Conservation (phyloP, 768 basidiomycete genomes). For the Pulveroboletus sp. region DNA sequence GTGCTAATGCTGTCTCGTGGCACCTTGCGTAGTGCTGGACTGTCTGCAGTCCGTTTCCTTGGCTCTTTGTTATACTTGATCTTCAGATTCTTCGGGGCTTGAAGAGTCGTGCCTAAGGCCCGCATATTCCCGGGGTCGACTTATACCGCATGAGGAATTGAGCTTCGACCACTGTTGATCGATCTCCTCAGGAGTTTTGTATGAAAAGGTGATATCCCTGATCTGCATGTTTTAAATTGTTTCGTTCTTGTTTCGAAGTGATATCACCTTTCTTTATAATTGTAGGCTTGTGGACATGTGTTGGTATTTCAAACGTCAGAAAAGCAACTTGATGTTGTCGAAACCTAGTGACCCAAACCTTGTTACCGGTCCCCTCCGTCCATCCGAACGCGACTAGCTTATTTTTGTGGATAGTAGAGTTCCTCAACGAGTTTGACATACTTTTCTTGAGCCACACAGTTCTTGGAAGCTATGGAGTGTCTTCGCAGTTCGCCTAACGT, state of each 20-base stretch:
- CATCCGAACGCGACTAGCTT: not conserved
- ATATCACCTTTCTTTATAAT: not conserved
- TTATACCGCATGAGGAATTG: slow-evolving; percentile 6
- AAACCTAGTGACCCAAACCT: not conserved
- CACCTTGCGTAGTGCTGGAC: slow-evolving; percentile 51
- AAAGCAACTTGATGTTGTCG: slow-evolving; percentile 10
- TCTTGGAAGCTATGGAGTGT: not conserved
- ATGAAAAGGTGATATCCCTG: slow-evolving; percentile 2
- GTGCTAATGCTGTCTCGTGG: slow-evolving; percentile 3
- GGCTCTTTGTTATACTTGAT: slow-evolving; percentile 78
- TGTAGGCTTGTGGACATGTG: slow-evolving; percentile 4
- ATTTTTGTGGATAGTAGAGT: not conserved
- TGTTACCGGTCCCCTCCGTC: not conserved
- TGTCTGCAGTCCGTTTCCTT: slow-evolving; percentile 76
- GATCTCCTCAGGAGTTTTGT: slow-evolving; percentile 3
- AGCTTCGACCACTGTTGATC: not conserved
- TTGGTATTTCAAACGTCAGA: not conserved
- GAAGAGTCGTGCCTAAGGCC: slow-evolving; percentile 14
- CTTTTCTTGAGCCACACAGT: not conserved
- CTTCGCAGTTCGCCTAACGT: not conserved
- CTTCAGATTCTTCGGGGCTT: slow-evolving; percentile 65
- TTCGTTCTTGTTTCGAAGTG: not conserved
- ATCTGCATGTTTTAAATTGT: slow-evolving; percentile 2
- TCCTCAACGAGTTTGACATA: not conserved
- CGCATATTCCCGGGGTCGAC: not conserved